Percentiles rank a stretch among this genome's conserved stretches.
phyloP scores from a whole-genome alignment of 768 basidiomycete genomes.

The Amanita rubescens region DNA sequence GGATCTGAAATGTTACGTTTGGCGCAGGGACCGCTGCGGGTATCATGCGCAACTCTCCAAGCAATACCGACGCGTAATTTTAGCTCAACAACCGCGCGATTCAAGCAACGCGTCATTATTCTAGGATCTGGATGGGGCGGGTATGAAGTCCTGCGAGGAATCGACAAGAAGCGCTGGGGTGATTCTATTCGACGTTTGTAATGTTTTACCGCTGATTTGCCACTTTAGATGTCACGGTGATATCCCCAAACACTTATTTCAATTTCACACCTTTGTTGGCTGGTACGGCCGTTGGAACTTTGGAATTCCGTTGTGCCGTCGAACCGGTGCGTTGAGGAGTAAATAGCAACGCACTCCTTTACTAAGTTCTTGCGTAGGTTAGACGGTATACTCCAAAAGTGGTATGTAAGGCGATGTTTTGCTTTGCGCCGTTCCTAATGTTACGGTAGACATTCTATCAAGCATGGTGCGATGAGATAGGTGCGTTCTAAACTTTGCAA shows the following conservation, averaged over 20 bases:
- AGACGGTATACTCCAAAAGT: slow-evolving; percentile 49
- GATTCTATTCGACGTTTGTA: slow-evolving; percentile 15
- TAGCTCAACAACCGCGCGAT: slow-evolving; percentile 26
- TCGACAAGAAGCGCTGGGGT: slow-evolving; percentile 74
- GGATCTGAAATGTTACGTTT: neutral
- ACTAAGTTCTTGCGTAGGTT: slow-evolving; percentile 27
- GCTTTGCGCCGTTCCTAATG: neutral
- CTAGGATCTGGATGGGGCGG: slow-evolving; percentile 78
- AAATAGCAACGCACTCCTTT: neutral
- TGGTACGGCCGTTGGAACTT: slow-evolving; percentile 70
- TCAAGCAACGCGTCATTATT: slow-evolving; percentile 50
- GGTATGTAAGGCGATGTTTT: slow-evolving; percentile 25
- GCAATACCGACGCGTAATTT: slow-evolving; percentile 23
- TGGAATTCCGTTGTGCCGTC: slow-evolving; percentile 74
- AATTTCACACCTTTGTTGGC: slow-evolving; percentile 65
- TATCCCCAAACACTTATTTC: slow-evolving; percentile 64
- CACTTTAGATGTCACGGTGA: slow-evolving; percentile 52
- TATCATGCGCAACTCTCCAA: neutral
- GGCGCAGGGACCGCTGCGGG: neutral
- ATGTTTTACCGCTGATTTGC: slow-evolving; percentile 1
- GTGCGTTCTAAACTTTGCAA: slow-evolving; percentile 22
- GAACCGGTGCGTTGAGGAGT: slow-evolving; percentile 54
- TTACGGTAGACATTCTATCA: slow-evolving; percentile 49
- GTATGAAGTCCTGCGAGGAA: slow-evolving; percentile 55
- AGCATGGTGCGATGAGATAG: slow-evolving; percentile 72